Evolutionary conservation across 495 filamentous ascomycete genomes (phyloP), one percentile per base, ranked within the genome.

Genomic region (Thozetella sp.): DNA sequence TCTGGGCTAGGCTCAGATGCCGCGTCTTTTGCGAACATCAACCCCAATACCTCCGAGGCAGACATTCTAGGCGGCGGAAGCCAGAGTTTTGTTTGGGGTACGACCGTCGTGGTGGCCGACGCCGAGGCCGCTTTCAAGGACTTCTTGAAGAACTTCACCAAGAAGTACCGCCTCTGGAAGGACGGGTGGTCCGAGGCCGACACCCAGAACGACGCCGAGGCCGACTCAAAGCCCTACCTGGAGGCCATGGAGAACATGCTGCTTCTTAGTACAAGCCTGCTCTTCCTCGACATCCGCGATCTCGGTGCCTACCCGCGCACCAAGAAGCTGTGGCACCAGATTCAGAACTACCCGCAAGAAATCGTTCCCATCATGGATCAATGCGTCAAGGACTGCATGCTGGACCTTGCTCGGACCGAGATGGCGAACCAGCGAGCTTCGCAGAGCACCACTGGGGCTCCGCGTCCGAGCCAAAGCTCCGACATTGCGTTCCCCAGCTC

Each of bases 311-410:
- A 97, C 75, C 96, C 96, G 2, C 85, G 92, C 10, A 97, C 95
- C 0, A 76, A 88, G 60, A 97, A 97, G 73, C 79, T 99, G 54
- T 99, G 93, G 91, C 92, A 97, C 71, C 96, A 98, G 69, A 80
- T 93, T 51, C 92, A 93, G 63, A 87, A 88, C 22, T 98, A 97
- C 66, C 95, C 95, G 0, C 91, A 91, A 64, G 95, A 99, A 80
- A 93, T 98, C 56, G 89, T 99, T 58, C 93, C 93, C 1, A 80
- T 99, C 51, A 96, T 99, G 91, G 96, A 99, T 80, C 91, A 94
- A 67, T 84, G 84, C 22, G 85, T 98, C 53, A 96, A 97, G 70
- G 93, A 99, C 75, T 81, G 90, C 20, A 96, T 98, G 89, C 86
- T 97, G 46, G 93, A 97, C 66, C 79, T 97, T 56, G 90, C 96